A percentile compares a stretch with the other conserved stretches of the same genome.
These are phyloP conservation scores for Hypomyces perniciosus DNA, from an alignment of 2,329 filamentous ascomycete genomes.

Conservation along the genomic window DNA sequence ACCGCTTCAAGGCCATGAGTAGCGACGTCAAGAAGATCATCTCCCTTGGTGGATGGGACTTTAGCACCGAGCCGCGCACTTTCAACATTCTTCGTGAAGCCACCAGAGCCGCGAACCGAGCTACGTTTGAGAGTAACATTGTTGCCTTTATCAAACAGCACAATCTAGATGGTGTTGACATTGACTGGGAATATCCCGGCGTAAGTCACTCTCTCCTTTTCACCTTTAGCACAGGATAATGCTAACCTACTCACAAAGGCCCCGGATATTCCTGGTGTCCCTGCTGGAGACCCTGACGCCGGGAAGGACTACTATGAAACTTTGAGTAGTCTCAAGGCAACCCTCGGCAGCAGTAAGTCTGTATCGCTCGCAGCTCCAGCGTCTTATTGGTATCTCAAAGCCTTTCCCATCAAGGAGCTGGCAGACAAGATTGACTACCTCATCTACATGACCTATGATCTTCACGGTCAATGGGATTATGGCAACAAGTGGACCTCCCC, in stretches of 20 bases:
- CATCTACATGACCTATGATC: conserved; percentile 28
- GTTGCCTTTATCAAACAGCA: conserved; percentile 34
- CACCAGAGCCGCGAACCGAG: conserved; percentile 29
- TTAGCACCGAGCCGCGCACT: conserved; percentile 21
- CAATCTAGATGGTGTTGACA: conserved; percentile 37
- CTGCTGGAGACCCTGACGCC: conserved; percentile 17
- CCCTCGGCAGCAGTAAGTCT: conserved; percentile 21
- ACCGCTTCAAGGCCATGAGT: conserved; percentile 24
- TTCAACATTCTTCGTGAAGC: conserved; percentile 26
- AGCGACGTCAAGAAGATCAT: conserved; percentile 27
- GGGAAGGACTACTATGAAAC: conserved; percentile 16
- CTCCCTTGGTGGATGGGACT: conserved; percentile 32
- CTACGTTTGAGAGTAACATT: conserved; percentile 30
- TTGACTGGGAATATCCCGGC: conserved; percentile 43
- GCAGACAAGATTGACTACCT: conserved; percentile 25
- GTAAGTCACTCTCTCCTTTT: conserved; percentile 28
- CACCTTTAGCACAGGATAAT: conserved; percentile 10
- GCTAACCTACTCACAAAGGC: conserved; percentile 1
- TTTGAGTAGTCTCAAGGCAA: conserved; percentile 10
- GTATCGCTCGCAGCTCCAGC: conserved; percentile 25
- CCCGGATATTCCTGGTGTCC: conserved; percentile 24
- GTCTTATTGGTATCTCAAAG: conserved; percentile 30
- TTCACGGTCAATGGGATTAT: conserved; percentile 27
- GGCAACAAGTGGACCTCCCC: conserved; percentile 1
- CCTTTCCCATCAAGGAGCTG: conserved; percentile 25